Evolutionary conservation across 331 rosid species (phyloP).

Genomic region (Cydonia oblonga): DNA sequence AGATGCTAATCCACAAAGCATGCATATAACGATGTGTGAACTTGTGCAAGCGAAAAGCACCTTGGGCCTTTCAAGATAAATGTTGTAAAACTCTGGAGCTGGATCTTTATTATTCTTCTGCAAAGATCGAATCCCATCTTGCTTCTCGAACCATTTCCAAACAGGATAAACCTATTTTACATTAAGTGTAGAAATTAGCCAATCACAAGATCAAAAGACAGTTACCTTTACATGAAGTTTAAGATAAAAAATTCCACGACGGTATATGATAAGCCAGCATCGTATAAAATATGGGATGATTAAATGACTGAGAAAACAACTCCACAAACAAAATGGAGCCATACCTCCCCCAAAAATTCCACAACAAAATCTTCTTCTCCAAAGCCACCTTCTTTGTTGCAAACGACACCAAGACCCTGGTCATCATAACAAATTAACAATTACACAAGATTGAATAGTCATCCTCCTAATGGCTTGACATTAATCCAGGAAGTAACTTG

Average conservation of each 20-base stretch:
- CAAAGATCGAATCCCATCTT: conserved; percentile 92
- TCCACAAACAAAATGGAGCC: conserved; percentile 8
- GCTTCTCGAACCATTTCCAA: conserved; percentile 99
- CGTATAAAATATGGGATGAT: not conserved
- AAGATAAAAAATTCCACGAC: not conserved
- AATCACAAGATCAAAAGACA: not conserved
- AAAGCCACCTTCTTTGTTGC: conserved; percentile 82
- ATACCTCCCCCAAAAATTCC: conserved; percentile 98
- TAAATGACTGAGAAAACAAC: not conserved
- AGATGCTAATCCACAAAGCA: conserved; percentile 4
- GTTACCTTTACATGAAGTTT: not conserved
- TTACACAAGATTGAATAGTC: conserved; percentile 8
- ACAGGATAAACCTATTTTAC: conserved; percentile 83
- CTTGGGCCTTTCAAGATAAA: conserved; percentile 97
- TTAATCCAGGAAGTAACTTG: conserved; percentile 7
- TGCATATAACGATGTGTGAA: not conserved
- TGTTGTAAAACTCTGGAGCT: conserved; percentile 97
- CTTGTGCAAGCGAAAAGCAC: conserved; percentile 29
- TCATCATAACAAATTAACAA: conserved; percentile 20
- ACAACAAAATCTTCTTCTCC: conserved; percentile 79
- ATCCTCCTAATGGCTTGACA: conserved; percentile 5
- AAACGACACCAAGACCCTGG: conserved; percentile 97
- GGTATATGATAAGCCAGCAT: not conserved
- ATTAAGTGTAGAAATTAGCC: not conserved
- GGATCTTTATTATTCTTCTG: conserved; percentile 89